These are phyloP conservation scores for Septoria linicola DNA, from an alignment of 2,329 filamentous ascomycete species.

Conservation along the genomic window DNA sequence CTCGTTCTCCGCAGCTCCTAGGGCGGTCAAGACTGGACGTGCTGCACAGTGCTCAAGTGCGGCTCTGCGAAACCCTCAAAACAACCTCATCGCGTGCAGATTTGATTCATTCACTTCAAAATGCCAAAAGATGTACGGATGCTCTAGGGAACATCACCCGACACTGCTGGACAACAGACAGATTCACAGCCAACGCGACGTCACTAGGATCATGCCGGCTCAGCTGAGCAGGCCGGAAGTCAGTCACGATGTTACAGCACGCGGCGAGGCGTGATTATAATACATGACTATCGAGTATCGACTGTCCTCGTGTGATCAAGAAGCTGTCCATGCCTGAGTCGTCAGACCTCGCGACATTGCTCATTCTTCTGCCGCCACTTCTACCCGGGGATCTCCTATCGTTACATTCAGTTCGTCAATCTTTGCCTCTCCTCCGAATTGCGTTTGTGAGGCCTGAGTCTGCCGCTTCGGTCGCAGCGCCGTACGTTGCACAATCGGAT, in stretches of 20 bases:
- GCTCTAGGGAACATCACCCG: neutral
- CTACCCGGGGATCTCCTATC: slow-evolving; percentile 23
- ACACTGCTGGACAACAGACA: neutral
- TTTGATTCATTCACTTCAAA: too few relatives aligned
- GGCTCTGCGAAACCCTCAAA: too few relatives aligned
- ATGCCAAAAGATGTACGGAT: too few relatives aligned
- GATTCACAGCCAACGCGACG: neutral
- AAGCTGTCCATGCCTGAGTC: neutral
- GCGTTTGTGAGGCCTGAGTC: slow-evolving; percentile 44
- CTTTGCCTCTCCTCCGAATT: slow-evolving; percentile 30
- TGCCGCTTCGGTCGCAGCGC: slow-evolving; percentile 52
- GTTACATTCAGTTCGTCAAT: slow-evolving; percentile 32
- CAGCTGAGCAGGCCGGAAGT: neutral
- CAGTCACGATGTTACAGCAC: neutral
- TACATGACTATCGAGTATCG: slow-evolving; percentile 1
- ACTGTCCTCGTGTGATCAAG: neutral
- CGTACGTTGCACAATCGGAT: slow-evolving; percentile 59
- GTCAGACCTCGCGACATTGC: neutral
- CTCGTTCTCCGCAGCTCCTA: too few relatives aligned
- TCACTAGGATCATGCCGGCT: slow-evolving; percentile 11
- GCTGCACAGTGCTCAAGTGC: too few relatives aligned
- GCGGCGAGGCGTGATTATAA: slow-evolving; percentile 3
- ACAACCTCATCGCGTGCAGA: too few relatives aligned
- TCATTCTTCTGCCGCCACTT: slow-evolving; percentile 12
- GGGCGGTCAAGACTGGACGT: too few relatives aligned